Conservation (phyloP, 306 rosid genomes). For the apple (Malus domestica) region ASM211411v1 NC_041790.1:31256001-31256500, state of each 20-base stretch:
- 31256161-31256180: constrained; percentile 18
- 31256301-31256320: constrained; percentile 51
- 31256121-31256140: constrained; percentile 47
- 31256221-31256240: constrained; percentile 34
- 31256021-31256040: constrained; percentile 54
- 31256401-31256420: constrained; percentile 3
- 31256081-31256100: not conserved
- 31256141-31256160: constrained; percentile 80
- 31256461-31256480: constrained; percentile 1
- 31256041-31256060: constrained; percentile 44
- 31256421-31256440: not conserved
- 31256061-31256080: constrained; percentile 7
- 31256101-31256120: constrained; percentile 43
- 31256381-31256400: constrained; percentile 38
- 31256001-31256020: constrained; percentile 58
- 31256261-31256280: constrained; percentile 54
- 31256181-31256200: constrained; percentile 38
- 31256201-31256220: constrained; percentile 44
- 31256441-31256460: constrained; percentile 1
- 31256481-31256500: not conserved
- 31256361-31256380: constrained; percentile 16
- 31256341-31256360: not conserved
- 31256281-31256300: constrained; percentile 21
- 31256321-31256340: constrained; percentile 46
- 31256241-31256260: constrained; percentile 33